Percentiles rank a stretch among this genome's conserved stretches.
Conservation (phyloP, 2,329 filamentous ascomycete species). For the Pezicula radicicola region DNA sequence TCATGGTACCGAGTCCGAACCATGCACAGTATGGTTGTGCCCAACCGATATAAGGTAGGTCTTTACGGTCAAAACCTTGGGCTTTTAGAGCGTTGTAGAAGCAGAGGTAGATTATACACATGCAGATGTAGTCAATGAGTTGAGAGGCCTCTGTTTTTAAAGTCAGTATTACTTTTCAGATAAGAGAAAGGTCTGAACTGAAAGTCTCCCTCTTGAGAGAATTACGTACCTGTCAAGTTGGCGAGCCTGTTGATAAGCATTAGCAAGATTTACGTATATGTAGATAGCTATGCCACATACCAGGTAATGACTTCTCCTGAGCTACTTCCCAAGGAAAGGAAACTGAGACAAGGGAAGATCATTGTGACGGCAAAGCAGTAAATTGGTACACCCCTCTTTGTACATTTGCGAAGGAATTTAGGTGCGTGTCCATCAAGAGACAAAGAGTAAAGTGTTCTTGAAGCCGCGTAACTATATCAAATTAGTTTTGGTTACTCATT, state of each 20-base stretch:
- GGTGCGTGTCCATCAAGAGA: slow-evolving; percentile 3
- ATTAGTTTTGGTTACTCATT: too few relatives aligned
- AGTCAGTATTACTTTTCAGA: too few relatives aligned
- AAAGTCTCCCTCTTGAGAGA: too few relatives aligned
- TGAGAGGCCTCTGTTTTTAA: neutral
- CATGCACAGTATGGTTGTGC: slow-evolving; percentile 57
- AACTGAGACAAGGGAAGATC: slow-evolving; percentile 49
- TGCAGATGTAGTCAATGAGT: slow-evolving; percentile 53
- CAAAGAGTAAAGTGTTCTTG: neutral
- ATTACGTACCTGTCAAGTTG: neutral
- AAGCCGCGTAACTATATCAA: neutral
- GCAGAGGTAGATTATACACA: slow-evolving; percentile 52
- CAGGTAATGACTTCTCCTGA: slow-evolving; percentile 2
- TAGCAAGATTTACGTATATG: neutral
- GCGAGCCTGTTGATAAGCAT: slow-evolving; percentile 36
- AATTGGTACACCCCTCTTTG: slow-evolving; percentile 57
- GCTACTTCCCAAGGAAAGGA: slow-evolving; percentile 39
- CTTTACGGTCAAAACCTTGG: slow-evolving; percentile 48
- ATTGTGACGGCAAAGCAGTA: slow-evolving; percentile 53
- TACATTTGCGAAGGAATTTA: slow-evolving; percentile 54
- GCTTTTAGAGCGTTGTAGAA: slow-evolving; percentile 53
- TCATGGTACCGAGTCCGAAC: slow-evolving; percentile 52
- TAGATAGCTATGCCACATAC: neutral
- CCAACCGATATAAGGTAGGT: slow-evolving; percentile 53
- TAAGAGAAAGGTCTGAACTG: too few relatives aligned